A percentile compares a stretch with the other conserved stretches of the same genome.
These are phyloP conservation scores for Amanita rubescens DNA, from an alignment of 768 basidiomycete species.

Conservation along the genomic window DNA sequence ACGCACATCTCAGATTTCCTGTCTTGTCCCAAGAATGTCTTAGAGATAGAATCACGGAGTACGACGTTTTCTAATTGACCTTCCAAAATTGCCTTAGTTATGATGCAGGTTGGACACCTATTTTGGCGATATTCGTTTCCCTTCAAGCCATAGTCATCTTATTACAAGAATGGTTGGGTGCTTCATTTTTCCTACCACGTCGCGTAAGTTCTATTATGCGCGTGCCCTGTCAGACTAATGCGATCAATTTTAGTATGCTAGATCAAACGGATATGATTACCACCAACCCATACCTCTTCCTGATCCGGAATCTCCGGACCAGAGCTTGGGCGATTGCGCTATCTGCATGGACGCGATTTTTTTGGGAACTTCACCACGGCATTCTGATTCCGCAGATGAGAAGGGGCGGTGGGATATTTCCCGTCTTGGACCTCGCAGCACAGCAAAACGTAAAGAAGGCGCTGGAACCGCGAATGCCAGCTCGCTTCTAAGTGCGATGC, in stretches of 20 bases:
- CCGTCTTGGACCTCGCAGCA: constrained; percentile 6
- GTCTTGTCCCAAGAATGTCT: constrained; percentile 76
- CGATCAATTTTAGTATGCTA: not conserved
- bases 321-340: constrained; percentile 78
- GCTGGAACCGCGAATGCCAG: constrained; percentile 20
- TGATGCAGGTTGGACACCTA: constrained; percentile 54
- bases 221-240: not conserved
- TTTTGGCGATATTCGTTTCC: constrained; percentile 50
- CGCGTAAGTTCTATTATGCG: constrained; percentile 36
- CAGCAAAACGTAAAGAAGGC: constrained; percentile 17
- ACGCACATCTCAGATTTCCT: constrained; percentile 57
- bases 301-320: constrained; percentile 69
- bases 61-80: constrained; percentile 16
- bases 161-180: constrained; percentile 71
- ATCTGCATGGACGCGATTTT: constrained; percentile 91
- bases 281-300: constrained; percentile 70
- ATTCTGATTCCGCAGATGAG: constrained; percentile 27
- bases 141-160: constrained; percentile 56
- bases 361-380: constrained; percentile 32
- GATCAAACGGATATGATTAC: constrained; percentile 59
- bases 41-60: constrained; percentile 75
- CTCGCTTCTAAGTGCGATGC: constrained; percentile 37
- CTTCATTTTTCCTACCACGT: constrained; percentile 77
- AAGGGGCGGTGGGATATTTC: constrained; percentile 20
- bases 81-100: not conserved